Percentiles rank a stretch among this genome's conserved stretches.
Evolutionary conservation across 2,329 filamentous ascomycete species (phyloP).

Genomic region (Cladosporium colombiae): DNA sequence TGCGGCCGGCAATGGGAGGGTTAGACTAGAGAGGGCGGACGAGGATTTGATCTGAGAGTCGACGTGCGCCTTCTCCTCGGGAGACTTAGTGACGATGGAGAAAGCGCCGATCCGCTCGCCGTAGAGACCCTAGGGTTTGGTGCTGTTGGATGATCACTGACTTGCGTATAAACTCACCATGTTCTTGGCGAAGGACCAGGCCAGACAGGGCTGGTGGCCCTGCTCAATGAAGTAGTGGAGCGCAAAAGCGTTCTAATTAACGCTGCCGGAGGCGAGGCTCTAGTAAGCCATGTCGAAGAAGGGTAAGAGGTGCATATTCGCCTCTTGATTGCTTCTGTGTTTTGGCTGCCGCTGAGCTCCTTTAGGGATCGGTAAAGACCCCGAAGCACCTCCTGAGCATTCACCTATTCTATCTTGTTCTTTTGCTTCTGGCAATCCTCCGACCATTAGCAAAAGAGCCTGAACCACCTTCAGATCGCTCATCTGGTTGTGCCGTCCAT

Average conservation of each 20-base stretch:
- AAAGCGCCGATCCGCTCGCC: conserved; percentile 98
- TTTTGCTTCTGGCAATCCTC: neutral
- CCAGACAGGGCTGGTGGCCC: conserved; percentile 83
- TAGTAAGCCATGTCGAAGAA: conserved; percentile 99
- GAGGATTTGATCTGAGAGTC: conserved; percentile 98
- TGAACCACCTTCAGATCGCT: neutral
- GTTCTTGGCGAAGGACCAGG: conserved; percentile 98
- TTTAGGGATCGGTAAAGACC: too few relatives aligned
- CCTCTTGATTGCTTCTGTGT: neutral
- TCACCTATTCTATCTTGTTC: neutral
- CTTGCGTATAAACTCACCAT: conserved; percentile 63
- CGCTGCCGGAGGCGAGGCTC: conserved; percentile 91
- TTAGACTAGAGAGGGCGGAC: conserved; percentile 98
- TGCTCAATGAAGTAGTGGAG: conserved; percentile 90
- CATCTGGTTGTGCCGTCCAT: neutral
- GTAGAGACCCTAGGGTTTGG: conserved; percentile 73
- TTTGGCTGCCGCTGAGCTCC: neutral
- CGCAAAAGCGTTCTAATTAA: conserved; percentile 89
- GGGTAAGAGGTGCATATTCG: too few relatives aligned
- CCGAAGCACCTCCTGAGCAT: neutral
- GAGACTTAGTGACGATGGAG: conserved; percentile 81
- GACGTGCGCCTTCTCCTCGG: conserved; percentile 91
- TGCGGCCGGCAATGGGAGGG: conserved; percentile 98
- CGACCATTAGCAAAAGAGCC: neutral
- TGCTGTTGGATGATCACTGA: neutral